Percentiles rank a stretch among this genome's conserved stretches.
Evolutionary conservation across 768 basidiomycete species (phyloP).

Genomic region (Pulveroboletus sp.): DNA sequence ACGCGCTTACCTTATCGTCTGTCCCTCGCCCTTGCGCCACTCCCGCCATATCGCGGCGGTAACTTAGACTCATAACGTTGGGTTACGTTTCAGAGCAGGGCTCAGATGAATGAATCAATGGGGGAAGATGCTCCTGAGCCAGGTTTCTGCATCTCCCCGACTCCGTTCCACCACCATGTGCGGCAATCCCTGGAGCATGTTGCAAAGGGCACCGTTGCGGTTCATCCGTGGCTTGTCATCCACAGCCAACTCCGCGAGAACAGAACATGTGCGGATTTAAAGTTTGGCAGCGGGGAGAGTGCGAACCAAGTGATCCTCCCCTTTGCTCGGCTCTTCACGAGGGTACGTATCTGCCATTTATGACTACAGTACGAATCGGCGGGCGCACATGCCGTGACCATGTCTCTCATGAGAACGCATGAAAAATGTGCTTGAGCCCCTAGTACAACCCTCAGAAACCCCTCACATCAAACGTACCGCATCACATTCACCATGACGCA

Average conservation of each 20-base stretch:
- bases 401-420: background rate
- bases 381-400: background rate
- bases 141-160: too few species aligned
- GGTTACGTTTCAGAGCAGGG: background rate
- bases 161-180: too few species aligned
- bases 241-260: too few species aligned
- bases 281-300: background rate
- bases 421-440: background rate
- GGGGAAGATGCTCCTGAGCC: too few species aligned
- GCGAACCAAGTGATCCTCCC: too few species aligned
- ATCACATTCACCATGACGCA: background rate
- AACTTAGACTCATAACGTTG: background rate
- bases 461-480: background rate
- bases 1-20: too few species aligned
- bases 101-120: too few species aligned
- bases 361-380: background rate
- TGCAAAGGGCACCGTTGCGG: background rate
- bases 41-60: too few species aligned
- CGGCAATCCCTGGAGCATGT: too few species aligned
- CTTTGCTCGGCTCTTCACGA: background rate
- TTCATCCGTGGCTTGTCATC: background rate
- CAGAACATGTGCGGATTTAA: background rate
- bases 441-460: background rate
- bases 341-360: background rate
- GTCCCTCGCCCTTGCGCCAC: too few species aligned